phyloP scores from a whole-genome alignment of 345 rosid genomes.

The Anacardium occidentale region DNA sequence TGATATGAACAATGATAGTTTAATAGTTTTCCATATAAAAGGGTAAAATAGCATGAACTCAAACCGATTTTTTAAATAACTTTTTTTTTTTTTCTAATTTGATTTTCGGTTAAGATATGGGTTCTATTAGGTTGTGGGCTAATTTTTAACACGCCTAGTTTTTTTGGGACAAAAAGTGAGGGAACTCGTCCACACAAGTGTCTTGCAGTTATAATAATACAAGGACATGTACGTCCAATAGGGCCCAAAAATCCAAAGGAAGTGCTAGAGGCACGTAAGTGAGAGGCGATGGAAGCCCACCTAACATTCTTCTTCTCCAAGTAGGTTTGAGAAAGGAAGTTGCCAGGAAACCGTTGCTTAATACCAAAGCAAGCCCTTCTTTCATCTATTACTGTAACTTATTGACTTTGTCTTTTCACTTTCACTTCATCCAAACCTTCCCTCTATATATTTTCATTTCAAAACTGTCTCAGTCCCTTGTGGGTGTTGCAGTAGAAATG shows the following conservation, averaged over 20 bases:
- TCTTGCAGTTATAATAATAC: not conserved
- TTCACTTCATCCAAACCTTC: not conserved
- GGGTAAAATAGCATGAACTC: too few species aligned
- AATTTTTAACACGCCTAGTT: too few species aligned
- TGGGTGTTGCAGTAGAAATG: too few species aligned
- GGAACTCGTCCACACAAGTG: not conserved
- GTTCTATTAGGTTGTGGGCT: too few species aligned
- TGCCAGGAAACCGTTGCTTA: conserved; percentile 5
- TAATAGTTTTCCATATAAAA: too few species aligned
- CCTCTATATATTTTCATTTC: not conserved
- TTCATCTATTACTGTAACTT: too few species aligned
- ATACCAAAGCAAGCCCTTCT: not conserved
- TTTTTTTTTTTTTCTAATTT: too few species aligned
- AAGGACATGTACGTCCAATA: not conserved
- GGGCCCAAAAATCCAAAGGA: not conserved
- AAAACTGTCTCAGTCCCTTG: not conserved
- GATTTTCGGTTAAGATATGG: too few species aligned
- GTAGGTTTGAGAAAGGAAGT: not conserved
- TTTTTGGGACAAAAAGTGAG: too few species aligned
- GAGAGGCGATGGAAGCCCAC: not conserved
- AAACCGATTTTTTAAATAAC: too few species aligned
- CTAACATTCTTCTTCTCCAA: not conserved
- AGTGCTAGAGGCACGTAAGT: not conserved
- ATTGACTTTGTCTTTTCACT: not conserved
- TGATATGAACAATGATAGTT: too few species aligned